Percentiles rank a stretch among this genome's conserved stretches.
phyloP scores from a whole-genome alignment of 1,284 basidiomycete species.

The Marasmius fiardii region DNA sequence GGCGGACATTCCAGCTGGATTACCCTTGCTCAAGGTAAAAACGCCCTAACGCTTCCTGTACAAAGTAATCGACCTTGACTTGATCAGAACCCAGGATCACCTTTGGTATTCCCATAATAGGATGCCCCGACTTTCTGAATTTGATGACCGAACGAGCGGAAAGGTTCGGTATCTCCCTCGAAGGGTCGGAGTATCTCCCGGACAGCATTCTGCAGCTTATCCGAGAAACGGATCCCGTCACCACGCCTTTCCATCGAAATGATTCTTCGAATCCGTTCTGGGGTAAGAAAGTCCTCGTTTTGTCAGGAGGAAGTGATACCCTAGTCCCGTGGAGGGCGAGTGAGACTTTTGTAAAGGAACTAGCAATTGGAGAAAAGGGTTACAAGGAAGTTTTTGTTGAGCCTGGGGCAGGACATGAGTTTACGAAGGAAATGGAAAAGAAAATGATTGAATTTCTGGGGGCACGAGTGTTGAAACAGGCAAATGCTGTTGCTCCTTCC shows the following conservation, averaged over 20 bases:
- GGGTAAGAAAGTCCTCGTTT: constrained; percentile 66
- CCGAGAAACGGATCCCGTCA: constrained; percentile 39
- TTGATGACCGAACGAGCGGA: constrained; percentile 62
- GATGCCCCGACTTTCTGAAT: constrained; percentile 72
- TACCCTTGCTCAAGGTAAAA: constrained; percentile 53
- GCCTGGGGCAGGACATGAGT: constrained; percentile 49
- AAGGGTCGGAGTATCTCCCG: constrained; percentile 56
- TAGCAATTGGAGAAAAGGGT: constrained; percentile 49
- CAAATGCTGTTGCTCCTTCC: too few species aligned
- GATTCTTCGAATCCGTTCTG: constrained; percentile 53
- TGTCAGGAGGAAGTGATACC: constrained; percentile 59
- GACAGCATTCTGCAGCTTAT: constrained; percentile 47
- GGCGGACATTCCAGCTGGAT: constrained; percentile 83
- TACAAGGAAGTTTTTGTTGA: constrained; percentile 46
- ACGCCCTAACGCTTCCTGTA: background rate
- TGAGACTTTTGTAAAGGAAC: constrained; percentile 46
- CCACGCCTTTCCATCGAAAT: constrained; percentile 31
- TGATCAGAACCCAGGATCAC: constrained; percentile 65
- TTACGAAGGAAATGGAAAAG: constrained; percentile 47
- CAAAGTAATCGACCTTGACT: background rate
- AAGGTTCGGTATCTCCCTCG: constrained; percentile 38
- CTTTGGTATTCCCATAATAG: constrained; percentile 75
- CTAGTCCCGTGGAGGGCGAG: constrained; percentile 64
- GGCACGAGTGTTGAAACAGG: constrained; percentile 18
- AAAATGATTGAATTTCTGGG: constrained; percentile 45